A percentile compares a stretch with the other conserved stretches of the same genome.
These are phyloP conservation scores for Fusarium incarnatum DNA, from an alignment of 2,329 filamentous ascomycete species.

Conservation along the genomic window DNA sequence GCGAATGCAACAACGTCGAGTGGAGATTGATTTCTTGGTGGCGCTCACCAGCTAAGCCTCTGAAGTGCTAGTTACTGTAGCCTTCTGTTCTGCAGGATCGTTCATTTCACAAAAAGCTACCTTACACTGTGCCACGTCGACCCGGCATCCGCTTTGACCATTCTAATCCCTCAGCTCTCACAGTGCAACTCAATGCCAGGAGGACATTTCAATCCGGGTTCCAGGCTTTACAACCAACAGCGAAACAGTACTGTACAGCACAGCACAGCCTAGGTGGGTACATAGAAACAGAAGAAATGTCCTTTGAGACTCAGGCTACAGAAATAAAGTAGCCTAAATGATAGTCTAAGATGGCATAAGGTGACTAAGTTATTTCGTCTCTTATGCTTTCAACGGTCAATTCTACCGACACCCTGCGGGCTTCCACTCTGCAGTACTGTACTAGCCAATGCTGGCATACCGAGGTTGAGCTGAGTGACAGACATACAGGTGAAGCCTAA, in stretches of 20 bases:
- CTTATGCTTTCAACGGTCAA: no score
- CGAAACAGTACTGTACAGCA: background rate
- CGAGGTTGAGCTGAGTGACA: background rate
- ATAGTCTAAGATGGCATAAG: no score
- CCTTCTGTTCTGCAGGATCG: background rate
- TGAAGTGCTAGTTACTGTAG: background rate
- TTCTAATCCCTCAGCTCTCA: constrained; percentile 15
- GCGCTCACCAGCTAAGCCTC: background rate
- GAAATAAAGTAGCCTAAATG: no score
- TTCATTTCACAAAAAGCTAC: background rate
- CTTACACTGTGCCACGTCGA: constrained; percentile 31
- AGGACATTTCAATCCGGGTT: background rate
- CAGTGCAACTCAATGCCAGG: constrained; percentile 17
- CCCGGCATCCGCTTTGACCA: constrained; percentile 9
- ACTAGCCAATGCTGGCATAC: background rate
- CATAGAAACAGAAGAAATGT: no score
- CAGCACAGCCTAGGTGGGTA: background rate
- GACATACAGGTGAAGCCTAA: constrained; percentile 17
- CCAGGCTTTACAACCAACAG: background rate
- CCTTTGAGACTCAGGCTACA: no score
- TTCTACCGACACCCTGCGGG: no score
- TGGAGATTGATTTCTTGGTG: background rate
- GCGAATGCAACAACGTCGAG: background rate
- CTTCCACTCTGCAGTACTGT: background rate
- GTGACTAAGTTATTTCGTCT: no score